phyloP scores from a whole-genome alignment of 495 filamentous ascomycete genomes.

The Penicillium turbatum region DNA sequence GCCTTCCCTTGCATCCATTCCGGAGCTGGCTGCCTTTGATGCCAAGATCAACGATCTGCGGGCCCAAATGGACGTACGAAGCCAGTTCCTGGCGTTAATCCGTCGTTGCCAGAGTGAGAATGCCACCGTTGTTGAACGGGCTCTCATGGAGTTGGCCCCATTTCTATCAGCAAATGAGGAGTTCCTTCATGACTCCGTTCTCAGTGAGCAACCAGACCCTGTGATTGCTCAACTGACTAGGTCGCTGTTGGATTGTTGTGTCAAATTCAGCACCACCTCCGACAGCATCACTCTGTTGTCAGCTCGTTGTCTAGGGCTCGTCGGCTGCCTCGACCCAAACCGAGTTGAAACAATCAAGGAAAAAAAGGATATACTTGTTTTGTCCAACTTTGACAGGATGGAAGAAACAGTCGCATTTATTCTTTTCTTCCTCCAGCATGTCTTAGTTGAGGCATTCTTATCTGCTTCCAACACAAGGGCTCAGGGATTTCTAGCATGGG shows the following conservation, averaged over 20 bases:
- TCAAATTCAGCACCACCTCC: conserved; percentile 68
- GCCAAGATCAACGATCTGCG: conserved; percentile 59
- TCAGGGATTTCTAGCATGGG: conserved; percentile 86
- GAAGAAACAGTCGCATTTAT: conserved; percentile 83
- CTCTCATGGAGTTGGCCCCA: conserved; percentile 67
- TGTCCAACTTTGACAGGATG: conserved; percentile 76
- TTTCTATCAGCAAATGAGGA: conserved; percentile 71
- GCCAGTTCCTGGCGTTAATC: conserved; percentile 64
- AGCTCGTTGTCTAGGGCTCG: conserved; percentile 73
- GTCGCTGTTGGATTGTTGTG: conserved; percentile 75
- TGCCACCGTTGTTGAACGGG: conserved; percentile 71
- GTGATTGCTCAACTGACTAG: conserved; percentile 67
- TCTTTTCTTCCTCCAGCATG: conserved; percentile 75
- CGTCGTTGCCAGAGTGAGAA: conserved; percentile 77
- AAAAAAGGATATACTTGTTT: conserved; percentile 72
- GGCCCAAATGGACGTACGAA: conserved; percentile 53
- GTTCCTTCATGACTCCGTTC: conserved; percentile 75
- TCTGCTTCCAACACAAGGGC: conserved; percentile 79
- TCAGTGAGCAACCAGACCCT: conserved; percentile 79
- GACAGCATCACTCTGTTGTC: conserved; percentile 65
- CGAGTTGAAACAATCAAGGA: conserved; percentile 74
- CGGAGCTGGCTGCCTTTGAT: conserved; percentile 61
- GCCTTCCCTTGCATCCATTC: conserved; percentile 73
- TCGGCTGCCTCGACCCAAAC: conserved; percentile 90
- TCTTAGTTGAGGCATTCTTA: conserved; percentile 85